These are phyloP conservation scores for Aethionema arabicum DNA, from an alignment of 345 rosid genomes.

Conservation along the genomic window DNA sequence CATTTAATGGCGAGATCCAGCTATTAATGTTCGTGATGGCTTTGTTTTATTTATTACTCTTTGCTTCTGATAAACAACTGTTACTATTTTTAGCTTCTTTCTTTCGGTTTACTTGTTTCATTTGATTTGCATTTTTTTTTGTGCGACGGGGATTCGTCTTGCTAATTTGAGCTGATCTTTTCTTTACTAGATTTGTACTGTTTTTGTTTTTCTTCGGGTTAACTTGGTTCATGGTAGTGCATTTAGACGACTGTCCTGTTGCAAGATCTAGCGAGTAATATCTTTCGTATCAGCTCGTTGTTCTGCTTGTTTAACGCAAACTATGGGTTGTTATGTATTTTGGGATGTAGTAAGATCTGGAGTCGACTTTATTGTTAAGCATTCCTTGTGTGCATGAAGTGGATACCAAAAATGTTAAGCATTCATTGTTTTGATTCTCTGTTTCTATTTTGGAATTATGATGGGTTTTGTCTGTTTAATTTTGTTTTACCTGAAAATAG, in stretches of 20 bases:
- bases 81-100: conserved; percentile 28
- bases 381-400: conserved; percentile 11
- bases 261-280: conserved; percentile 27
- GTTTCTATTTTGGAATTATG: conserved; percentile 1
- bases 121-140: conserved; percentile 6
- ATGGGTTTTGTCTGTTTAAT: background rate
- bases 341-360: conserved; percentile 9
- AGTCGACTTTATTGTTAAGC: conserved; percentile 17
- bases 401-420: background rate
- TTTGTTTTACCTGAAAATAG: background rate
- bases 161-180: background rate
- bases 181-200: conserved; percentile 4
- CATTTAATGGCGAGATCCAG: conserved; percentile 36
- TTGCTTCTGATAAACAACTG: conserved; percentile 3
- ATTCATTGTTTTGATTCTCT: conserved; percentile 11
- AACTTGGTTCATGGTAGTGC: conserved; percentile 16
- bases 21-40: conserved; percentile 7
- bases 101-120: background rate
- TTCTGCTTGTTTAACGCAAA: too few relatives aligned
- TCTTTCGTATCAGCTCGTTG: background rate
- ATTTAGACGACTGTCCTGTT: conserved; percentile 4
- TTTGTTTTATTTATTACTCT: conserved; percentile 21
- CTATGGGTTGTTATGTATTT: conserved; percentile 9
- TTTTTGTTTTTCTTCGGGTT: conserved; percentile 8
- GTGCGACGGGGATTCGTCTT: background rate